A percentile compares a stretch with the other conserved stretches of the same genome.
Evolutionary conservation across 2,329 filamentous ascomycete species (phyloP).

Genomic region (Lachnellula cervina): DNA sequence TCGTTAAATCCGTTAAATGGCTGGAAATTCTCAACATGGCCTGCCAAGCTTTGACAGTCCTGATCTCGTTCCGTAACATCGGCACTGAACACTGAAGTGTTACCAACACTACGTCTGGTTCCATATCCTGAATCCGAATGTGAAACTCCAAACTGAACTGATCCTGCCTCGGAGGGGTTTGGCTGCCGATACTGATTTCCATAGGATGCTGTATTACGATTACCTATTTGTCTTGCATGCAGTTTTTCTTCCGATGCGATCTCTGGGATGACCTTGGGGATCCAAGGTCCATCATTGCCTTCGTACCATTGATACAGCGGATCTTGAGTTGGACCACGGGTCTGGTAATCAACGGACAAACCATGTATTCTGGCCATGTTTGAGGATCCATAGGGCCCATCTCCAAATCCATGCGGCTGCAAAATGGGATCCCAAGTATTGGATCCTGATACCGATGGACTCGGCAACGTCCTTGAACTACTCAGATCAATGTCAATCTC

Average conservation of each 20-base stretch:
- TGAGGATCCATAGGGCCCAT: conserved; percentile 19
- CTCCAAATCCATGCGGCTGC: conserved; percentile 19
- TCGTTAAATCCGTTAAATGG: conserved; percentile 20
- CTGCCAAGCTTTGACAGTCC: conserved; percentile 26
- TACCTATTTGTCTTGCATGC: conserved; percentile 20
- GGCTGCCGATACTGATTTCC: conserved; percentile 29
- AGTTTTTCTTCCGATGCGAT: conserved; percentile 18
- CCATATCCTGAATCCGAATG: conserved; percentile 34
- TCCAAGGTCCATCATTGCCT: conserved; percentile 41
- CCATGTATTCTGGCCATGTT: conserved; percentile 18
- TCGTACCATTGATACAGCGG: conserved; percentile 35
- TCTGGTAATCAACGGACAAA: conserved; percentile 16
- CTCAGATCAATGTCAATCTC: conserved; percentile 30
- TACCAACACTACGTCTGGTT: conserved; percentile 28
- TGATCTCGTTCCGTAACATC: conserved; percentile 28
- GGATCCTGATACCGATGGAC: conserved; percentile 18
- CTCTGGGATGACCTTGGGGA: conserved; percentile 32
- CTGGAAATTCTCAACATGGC: conserved; percentile 23
- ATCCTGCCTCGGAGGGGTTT: conserved; percentile 26
- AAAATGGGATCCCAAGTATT: conserved; percentile 21
- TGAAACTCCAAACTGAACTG: conserved; percentile 24
- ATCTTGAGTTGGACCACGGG: conserved; percentile 21
- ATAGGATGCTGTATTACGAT: conserved; percentile 19
- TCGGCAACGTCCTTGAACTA: conserved; percentile 25
- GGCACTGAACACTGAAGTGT: conserved; percentile 29